Percentiles rank a stretch among this genome's conserved stretches.
phyloP scores from a whole-genome alignment of 1,139 yeast genomes.

The Suhomyces chickasaworum region DNA sequence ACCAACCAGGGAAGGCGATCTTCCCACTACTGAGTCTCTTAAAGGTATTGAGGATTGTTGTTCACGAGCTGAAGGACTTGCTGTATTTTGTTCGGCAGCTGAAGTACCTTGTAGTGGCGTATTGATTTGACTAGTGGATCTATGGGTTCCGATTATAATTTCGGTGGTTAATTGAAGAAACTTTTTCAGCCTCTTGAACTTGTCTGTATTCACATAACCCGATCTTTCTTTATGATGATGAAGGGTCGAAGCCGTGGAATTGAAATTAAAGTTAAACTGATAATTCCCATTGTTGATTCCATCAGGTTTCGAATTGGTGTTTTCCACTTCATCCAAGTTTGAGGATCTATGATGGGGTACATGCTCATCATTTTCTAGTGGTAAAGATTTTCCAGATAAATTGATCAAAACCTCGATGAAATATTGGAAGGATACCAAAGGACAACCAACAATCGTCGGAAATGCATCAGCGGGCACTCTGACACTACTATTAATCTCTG shows the following conservation, averaged over 20 bases:
- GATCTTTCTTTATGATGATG: conserved; percentile 38
- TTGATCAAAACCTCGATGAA: conserved; percentile 81
- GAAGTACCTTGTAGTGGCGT: neutral
- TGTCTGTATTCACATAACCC: conserved; percentile 74
- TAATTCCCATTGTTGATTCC: conserved; percentile 22
- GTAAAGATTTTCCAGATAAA: conserved; percentile 48
- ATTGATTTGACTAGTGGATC: conserved; percentile 23
- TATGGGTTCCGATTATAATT: conserved; percentile 74
- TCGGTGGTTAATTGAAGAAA: conserved; percentile 79
- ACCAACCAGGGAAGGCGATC: conserved; percentile 8
- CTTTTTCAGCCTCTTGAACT: conserved; percentile 69
- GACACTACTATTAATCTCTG: conserved; percentile 63
- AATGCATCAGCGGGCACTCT: conserved; percentile 83
- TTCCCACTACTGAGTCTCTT: neutral
- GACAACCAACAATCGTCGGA: conserved; percentile 78
- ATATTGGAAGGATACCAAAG: conserved; percentile 78
- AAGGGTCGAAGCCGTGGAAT: conserved; percentile 16
- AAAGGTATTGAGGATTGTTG: neutral
- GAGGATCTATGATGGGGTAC: conserved; percentile 9
- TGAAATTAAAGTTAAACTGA: conserved; percentile 33
- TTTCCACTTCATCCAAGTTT: conserved; percentile 14
- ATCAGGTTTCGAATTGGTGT: conserved; percentile 18
- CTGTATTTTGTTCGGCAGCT: neutral
- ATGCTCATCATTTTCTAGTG: conserved; percentile 35
- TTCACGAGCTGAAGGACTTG: neutral